phyloP scores from a whole-genome alignment of 148 eudicot genomes.

The Camellia lanceoleosa region DNA sequence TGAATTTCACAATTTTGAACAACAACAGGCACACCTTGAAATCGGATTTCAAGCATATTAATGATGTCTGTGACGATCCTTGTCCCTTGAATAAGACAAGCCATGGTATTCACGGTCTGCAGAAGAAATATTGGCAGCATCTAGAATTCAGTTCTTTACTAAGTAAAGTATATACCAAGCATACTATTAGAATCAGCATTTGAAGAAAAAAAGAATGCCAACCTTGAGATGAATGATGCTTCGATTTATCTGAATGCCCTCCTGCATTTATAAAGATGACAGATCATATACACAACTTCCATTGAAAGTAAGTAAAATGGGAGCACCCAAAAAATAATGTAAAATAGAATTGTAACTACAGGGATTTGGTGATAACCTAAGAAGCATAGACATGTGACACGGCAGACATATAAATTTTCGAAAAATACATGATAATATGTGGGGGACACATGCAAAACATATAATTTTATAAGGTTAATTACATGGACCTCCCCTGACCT shows the following conservation, averaged over 20 bases:
- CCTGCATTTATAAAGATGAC: conserved; percentile 40
- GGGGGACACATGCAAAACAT: too few relatives aligned
- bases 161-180: too few relatives aligned
- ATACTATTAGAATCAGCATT: not conserved
- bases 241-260: conserved; percentile 53
- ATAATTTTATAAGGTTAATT: too few relatives aligned
- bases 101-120: conserved; percentile 58
- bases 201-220: not conserved
- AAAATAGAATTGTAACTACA: not conserved
- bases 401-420: too few relatives aligned
- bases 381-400: too few relatives aligned
- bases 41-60: conserved; percentile 17
- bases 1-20: too few relatives aligned
- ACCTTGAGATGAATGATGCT: conserved; percentile 87
- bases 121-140: conserved; percentile 21
- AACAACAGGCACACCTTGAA: not conserved
- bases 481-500: too few relatives aligned
- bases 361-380: not conserved
- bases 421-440: too few relatives aligned
- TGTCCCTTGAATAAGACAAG: conserved; percentile 56
- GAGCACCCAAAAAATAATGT: not conserved
- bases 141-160: not conserved
- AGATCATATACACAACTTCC: conserved; percentile 7
- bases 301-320: not conserved
- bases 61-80: conserved; percentile 77